Evolutionary conservation across 2,329 filamentous ascomycete species (phyloP).

Genomic region (Niveomyces coronatus): DNA sequence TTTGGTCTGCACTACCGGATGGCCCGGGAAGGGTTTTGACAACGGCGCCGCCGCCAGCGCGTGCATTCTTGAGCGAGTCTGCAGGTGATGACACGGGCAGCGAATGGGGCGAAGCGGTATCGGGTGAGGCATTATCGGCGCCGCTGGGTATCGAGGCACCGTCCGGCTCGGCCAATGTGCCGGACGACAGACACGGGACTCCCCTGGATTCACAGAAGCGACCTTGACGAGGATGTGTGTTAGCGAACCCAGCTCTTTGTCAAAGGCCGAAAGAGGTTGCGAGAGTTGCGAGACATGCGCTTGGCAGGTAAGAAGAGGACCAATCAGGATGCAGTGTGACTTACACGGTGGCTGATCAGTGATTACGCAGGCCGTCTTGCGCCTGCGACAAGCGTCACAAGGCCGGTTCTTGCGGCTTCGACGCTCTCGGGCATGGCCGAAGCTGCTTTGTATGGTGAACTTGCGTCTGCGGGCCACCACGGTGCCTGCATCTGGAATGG

Average conservation of each 20-base stretch:
- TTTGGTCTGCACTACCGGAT: background rate
- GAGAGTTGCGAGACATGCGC: background rate
- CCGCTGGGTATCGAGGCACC: background rate
- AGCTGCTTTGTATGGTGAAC: slow-evolving; percentile 32
- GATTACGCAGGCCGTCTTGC: slow-evolving; percentile 39
- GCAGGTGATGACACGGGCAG: slow-evolving; percentile 5
- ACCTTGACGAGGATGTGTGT: slow-evolving; percentile 3
- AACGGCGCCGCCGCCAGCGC: background rate
- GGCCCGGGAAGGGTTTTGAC: background rate
- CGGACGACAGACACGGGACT: slow-evolving; percentile 10
- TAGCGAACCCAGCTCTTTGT: background rate
- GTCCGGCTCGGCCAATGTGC: slow-evolving; percentile 4
- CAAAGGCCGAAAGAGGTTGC: background rate
- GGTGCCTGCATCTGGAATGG: no score
- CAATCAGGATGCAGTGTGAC: slow-evolving; percentile 10
- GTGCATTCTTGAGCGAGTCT: slow-evolving; percentile 3
- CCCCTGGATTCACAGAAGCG: slow-evolving; percentile 10
- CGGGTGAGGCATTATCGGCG: slow-evolving; percentile 2
- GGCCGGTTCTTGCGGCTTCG: slow-evolving; percentile 36
- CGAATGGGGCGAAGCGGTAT: slow-evolving; percentile 6
- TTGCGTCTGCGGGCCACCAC: slow-evolving; percentile 20
- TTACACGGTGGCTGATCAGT: slow-evolving; percentile 33
- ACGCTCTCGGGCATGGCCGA: slow-evolving; percentile 28
- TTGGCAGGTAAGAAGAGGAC: background rate
- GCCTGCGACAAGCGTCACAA: slow-evolving; percentile 33